phyloP scores from a whole-genome alignment of 2,329 filamentous ascomycete species.

The Colletotrichum eremochloae region DNA sequence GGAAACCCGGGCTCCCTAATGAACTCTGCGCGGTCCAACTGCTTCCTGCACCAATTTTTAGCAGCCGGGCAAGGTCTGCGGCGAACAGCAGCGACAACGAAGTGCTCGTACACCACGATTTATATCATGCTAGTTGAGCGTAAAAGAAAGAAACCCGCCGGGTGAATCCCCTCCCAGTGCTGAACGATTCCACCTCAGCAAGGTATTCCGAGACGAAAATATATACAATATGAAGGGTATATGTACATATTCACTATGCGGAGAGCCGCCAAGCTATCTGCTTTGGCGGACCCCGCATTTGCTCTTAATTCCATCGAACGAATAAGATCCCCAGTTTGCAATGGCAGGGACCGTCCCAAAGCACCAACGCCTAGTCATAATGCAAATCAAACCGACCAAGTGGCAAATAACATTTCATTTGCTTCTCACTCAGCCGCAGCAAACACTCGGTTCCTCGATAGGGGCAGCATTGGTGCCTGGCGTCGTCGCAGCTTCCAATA shows the following conservation, averaged over 20 bases:
- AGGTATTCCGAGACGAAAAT: neutral
- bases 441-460: constrained; percentile 62
- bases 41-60: neutral
- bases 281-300: no score
- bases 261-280: neutral
- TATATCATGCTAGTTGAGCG: neutral
- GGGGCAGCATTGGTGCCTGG: constrained; percentile 47
- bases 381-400: constrained; percentile 11
- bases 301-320: no score
- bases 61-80: neutral
- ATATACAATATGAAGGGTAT: constrained; percentile 25
- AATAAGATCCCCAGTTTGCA: neutral
- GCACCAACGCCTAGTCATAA: constrained; percentile 20
- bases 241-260: constrained; percentile 26
- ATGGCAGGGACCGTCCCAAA: neutral
- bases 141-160: neutral
- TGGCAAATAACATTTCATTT: neutral
- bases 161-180: neutral
- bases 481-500: constrained; percentile 19
- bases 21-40: no score
- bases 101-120: neutral
- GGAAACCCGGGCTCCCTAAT: neutral
- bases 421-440: constrained; percentile 55
- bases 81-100: neutral
- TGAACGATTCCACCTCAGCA: no score